Base-by-base conservation (phyloP, 2,329 filamentous ascomycete genomes). In the Botryotinia globosa region DNA sequence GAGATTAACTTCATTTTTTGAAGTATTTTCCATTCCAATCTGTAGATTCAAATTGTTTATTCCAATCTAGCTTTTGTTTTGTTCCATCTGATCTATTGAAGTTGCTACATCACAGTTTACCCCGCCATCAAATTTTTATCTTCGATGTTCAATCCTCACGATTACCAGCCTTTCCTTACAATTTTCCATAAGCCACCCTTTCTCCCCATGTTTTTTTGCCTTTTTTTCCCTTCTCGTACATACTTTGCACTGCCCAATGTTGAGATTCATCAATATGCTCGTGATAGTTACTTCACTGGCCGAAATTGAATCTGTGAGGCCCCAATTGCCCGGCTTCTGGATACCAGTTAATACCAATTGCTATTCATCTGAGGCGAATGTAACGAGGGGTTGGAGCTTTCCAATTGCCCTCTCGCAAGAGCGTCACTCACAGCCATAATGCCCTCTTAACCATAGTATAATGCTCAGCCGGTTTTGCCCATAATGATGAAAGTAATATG, bases 251-350 rank as follows among this genome's bases (percentile, higher is more conserved):
- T 18, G 51, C 51, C 51, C 14, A 32, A 4, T 12, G n/a, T n/a
- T 56, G 14, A 32, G n/a, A 16, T 18, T 56, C 16, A 29, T 56
- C n/a, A 5, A 18, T 9, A 18, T 29, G 29, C 6, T 56, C 14
- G 16, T 2, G 6, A 32, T 56, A 0, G 0, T 29, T 29, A 18
- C n/a, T 56, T n/a, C 25, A 8, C 6, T 56, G 16, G 1, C n/a
- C 51, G 51, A 29, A 2, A 8, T 56, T 29, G 4, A 3, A 32
- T 56, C n/a, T 29, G n/a, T 16, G n/a, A 29, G n/a, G 14, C 51
- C 51, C n/a, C 14, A 56, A 56, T 29, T 56, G n/a, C 51, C 51
- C 51, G 14, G 48, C 4, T 54, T 54, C 12, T n/a, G 48, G 25
- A 7, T n/a, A n/a, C 25, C 10, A 51, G 5, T 16, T 14, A 51